Base-by-base conservation (phyloP, 2,329 filamentous ascomycete species). In the Epichloe sp. region DNA sequence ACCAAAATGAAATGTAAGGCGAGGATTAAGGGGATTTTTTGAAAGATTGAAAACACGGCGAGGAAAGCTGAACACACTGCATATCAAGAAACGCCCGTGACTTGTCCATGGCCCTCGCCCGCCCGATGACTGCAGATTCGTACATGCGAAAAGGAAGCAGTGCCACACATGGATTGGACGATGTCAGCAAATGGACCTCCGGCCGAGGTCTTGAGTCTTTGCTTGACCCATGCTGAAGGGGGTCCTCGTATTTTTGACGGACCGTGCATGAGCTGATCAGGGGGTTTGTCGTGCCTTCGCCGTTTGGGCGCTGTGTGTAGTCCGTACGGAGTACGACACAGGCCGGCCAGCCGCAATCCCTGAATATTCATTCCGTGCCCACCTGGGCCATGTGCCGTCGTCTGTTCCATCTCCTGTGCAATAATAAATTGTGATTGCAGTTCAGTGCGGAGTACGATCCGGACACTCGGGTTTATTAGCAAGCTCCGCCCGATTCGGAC, bases 171-270 rank as follows among this genome's bases (percentile, higher is more conserved):
- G 34, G 41, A 40, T 44, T 49, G 40, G 41, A 19, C 48, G 10
- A 49, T n/a, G 48, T 38, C 41, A 10, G 26, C 8, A 40, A 36
- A 48, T 51, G 45, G 45, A 53, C 31, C 31, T 31, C 31, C 10
- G 31, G 3, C 31, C 31, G 31, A 31, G 31, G 31, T 31, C 31
- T 31, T 11, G 31, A 4, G 3, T 31, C 31, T 3, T 11, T 31
- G 31, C 8, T 11, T 10, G 31, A 2, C 8, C 8, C 31, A 10
- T 31, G 31, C 31, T 31, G 31, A 31, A 34, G 35, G 26, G 47
- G 8, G 45, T 41, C 50, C 53, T 56, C 54, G 54, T 56, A 56
- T 55, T 56, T 51, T 52, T 53, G 49, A 48, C 51, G 51, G 21
- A 38, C 44, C 26, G 12, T 49, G 50, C 42, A 21, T 52, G n/a